Conservation (phyloP, 129 eudicot genomes). For the carrot (Daucus carota) region DH1_v3.0 NC_030385.2:39853501-39854000, state of each 20-base stretch:
- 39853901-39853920: constrained; percentile 68
- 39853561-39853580: constrained; percentile 42
- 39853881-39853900: constrained; percentile 77
- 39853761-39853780: constrained; percentile 57
- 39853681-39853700: constrained; percentile 58
- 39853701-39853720: constrained; percentile 85
- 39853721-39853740: constrained; percentile 76
- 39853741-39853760: constrained; percentile 66
- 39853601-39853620: constrained; percentile 47
- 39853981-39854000: constrained; percentile 86
- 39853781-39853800: constrained; percentile 67
- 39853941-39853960: constrained; percentile 82
- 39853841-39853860: constrained; percentile 72
- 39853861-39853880: constrained; percentile 63
- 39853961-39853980: constrained; percentile 93
- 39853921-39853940: constrained; percentile 87
- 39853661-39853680: constrained; percentile 59
- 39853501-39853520: constrained; percentile 10
- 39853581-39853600: constrained; percentile 73
- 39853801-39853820: constrained; percentile 78
- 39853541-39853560: constrained; percentile 44
- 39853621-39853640: constrained; percentile 79
- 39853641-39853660: constrained; percentile 73
- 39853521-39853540: constrained; percentile 32
- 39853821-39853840: constrained; percentile 83